These are phyloP conservation scores for Pyrenophora tritici-repentis DNA, from an alignment of 2,329 filamentous ascomycete species.

Conservation along the genomic window DNA sequence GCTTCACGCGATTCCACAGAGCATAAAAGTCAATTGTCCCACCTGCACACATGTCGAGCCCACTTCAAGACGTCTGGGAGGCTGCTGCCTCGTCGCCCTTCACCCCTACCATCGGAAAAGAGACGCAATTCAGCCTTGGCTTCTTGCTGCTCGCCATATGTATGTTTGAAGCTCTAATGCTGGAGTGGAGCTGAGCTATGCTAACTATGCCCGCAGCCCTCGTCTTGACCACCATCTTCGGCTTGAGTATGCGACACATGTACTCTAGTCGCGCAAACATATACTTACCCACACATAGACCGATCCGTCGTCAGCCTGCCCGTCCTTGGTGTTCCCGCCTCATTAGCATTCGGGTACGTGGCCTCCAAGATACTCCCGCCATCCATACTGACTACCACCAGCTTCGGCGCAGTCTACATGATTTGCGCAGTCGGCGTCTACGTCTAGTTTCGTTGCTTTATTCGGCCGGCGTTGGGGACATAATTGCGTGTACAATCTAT, in stretches of 20 bases:
- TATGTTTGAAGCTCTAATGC: conserved; percentile 32
- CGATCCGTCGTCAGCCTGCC: conserved; percentile 78
- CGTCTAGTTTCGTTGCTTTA: conserved; percentile 65
- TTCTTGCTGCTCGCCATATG: conserved; percentile 75
- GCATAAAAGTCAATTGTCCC: conserved; percentile 20
- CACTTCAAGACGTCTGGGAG: conserved; percentile 86
- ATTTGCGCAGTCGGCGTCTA: conserved; percentile 99
- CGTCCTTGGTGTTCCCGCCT: conserved; percentile 81
- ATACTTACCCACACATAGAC: conserved; percentile 71
- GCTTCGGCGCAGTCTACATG: conserved; percentile 95
- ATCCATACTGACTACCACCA: conserved; percentile 47
- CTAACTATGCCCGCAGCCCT: conserved; percentile 56
- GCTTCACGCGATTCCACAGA: conserved; percentile 14
- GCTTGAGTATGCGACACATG: conserved; percentile 68
- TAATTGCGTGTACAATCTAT: conserved; percentile 42
- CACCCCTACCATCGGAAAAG: conserved; percentile 77
- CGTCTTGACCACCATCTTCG: conserved; percentile 76
- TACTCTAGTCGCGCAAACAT: background rate
- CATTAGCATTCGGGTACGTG: conserved; percentile 84
- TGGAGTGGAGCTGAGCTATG: conserved; percentile 19
- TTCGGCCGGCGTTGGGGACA: conserved; percentile 36
- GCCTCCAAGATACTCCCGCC: conserved; percentile 5
- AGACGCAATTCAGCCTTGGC: conserved; percentile 80
- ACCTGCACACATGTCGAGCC: conserved; percentile 47
- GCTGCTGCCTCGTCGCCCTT: conserved; percentile 87